phyloP scores from a whole-genome alignment of 352 stramenopile species.

The Phytophthora constricta region DNA sequence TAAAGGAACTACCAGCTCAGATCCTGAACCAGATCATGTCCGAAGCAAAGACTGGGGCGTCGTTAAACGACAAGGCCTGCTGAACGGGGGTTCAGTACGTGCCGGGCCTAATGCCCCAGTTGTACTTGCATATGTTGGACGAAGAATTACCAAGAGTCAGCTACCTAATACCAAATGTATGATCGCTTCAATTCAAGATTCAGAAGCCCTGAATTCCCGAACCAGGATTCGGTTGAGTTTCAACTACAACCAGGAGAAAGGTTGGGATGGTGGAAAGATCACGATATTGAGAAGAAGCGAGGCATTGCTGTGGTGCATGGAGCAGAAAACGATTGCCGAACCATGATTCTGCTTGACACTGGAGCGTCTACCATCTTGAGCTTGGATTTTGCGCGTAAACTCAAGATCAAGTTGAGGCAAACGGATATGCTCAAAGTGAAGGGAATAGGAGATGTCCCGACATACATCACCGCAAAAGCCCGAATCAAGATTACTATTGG shows the following conservation, averaged over 20 bases:
- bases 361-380: constrained; percentile 39
- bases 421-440: constrained; percentile 6
- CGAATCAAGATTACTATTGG: constrained; percentile 35
- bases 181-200: constrained; percentile 12
- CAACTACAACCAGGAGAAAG: constrained; percentile 15
- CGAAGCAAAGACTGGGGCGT: not conserved
- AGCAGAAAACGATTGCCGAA: constrained; percentile 18
- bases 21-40: not conserved
- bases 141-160: constrained; percentile 1
- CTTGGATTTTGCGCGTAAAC: constrained; percentile 32
- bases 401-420: constrained; percentile 20
- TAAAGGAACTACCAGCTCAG: not conserved
- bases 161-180: constrained; percentile 19
- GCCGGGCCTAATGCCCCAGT: constrained; percentile 13
- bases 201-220: not conserved
- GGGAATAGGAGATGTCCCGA: constrained; percentile 13
- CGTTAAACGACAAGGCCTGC: constrained; percentile 29
- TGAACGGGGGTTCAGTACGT: constrained; percentile 25
- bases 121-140: constrained; percentile 11
- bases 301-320: constrained; percentile 12
- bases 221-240: constrained; percentile 17
- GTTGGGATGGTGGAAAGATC: constrained; percentile 16
- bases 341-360: constrained; percentile 25
- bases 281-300: not conserved
- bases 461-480: constrained; percentile 15